Evolutionary conservation across 176 grass and related monocot species (phyloP).

Genomic region (Cymbopogon citratus): DNA sequence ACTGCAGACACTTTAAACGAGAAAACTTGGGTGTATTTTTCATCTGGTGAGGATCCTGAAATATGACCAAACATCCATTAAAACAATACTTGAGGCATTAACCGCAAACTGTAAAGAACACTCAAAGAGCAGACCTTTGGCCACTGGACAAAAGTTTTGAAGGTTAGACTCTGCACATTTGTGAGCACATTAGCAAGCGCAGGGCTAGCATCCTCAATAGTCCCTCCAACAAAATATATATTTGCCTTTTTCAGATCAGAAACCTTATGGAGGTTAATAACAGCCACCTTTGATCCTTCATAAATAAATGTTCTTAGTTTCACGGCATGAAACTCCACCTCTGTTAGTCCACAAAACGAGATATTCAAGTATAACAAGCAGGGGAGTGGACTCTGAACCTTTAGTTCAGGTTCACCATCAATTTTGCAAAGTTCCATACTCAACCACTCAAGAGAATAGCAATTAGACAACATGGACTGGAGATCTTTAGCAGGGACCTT

Average conservation of each 20-base stretch:
- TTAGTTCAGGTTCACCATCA: background rate
- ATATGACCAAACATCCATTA: background rate
- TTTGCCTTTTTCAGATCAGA: background rate
- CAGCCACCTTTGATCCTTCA: background rate
- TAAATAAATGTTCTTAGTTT: slow-evolving; percentile 10
- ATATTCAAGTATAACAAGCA: slow-evolving; percentile 4
- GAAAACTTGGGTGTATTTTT: background rate
- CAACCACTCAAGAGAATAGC: background rate
- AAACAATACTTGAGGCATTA: background rate
- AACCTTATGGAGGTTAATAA: no score
- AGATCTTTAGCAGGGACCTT: background rate
- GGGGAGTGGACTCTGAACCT: background rate
- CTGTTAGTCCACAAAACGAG: background rate
- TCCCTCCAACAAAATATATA: background rate
- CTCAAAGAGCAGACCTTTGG: background rate
- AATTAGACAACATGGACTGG: background rate
- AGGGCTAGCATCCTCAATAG: background rate
- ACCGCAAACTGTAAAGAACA: background rate
- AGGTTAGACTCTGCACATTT: background rate
- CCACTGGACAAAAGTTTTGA: background rate
- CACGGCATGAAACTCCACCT: background rate
- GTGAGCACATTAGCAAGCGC: background rate
- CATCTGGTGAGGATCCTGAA: background rate
- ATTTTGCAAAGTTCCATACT: background rate
- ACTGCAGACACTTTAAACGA: background rate